Base-by-base conservation (phyloP, 139 green algal species). In the Astrephomene gubernaculifera region DNA sequence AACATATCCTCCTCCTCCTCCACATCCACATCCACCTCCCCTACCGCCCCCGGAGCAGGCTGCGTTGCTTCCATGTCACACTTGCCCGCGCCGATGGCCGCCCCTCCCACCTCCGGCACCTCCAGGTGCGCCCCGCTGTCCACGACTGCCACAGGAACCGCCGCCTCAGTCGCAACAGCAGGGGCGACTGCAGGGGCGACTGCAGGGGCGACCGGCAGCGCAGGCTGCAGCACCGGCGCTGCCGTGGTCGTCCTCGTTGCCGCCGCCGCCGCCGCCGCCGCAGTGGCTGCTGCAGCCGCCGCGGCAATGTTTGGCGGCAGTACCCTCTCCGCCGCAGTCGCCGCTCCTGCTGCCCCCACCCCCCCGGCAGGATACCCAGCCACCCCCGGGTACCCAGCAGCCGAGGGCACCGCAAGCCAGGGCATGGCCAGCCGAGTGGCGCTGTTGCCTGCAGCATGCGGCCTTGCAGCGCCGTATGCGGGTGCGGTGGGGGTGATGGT, bases 1-100 rank as follows among this genome's bases (percentile, higher is more conserved):
- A 83, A 24, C 38, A 71, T 24, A 25, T 82, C 74, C 6, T 67
- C 76, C 9, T 73, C 76, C 1, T 33, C 60, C 2, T 72, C 60
- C 0, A 64, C 60, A 5, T 45, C 43, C 1, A 4, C 39, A 2
- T 35, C 27, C 22, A 44, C 33, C 64, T 45, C 8, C 64, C 35
- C 22, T 57, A 57, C 67, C 3, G 67, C 67, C 3, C 6, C 24
- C 4, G 38, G 17, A 29, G 8, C 64, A 10, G 33, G 24, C 33
- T 2, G 33, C 35, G 33, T 8, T 31, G 35, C 35, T 45, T 33
- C 19, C 1, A 14, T 2, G 35, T 5, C 65, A n/a, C n/a, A n/a
- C n/a, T n/a, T n/a, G n/a, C n/a, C n/a, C n/a, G n/a, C n/a, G n/a
- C n/a, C n/a, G n/a, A n/a, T n/a, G n/a, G n/a, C n/a, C n/a, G n/a